phyloP scores from a whole-genome alignment of 148 eudicot species.

The Persicaria maculosa region DNA sequence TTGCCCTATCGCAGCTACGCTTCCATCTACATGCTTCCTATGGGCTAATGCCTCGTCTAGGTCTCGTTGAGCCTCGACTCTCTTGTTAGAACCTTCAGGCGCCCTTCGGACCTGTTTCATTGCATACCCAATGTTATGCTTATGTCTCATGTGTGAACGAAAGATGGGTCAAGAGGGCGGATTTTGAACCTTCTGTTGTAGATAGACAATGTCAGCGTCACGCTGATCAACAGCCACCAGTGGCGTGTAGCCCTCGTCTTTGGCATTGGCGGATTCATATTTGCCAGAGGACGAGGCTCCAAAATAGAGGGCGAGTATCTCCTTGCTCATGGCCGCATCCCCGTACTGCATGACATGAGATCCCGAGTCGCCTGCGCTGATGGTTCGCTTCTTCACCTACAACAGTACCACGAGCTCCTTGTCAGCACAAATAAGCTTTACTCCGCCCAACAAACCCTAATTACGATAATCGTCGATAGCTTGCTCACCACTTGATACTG shows the following conservation, averaged over 20 bases:
- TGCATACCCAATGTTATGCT: not conserved
- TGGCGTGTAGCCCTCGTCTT: not conserved
- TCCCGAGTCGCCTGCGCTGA: not conserved
- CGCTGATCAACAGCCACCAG: conserved; percentile 23
- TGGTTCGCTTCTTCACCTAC: conserved; percentile 25
- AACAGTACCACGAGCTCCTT: too few relatives aligned
- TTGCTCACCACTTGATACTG: conserved; percentile 23
- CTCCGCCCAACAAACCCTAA: too few relatives aligned
- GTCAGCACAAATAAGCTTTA: too few relatives aligned
- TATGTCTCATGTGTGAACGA: too few relatives aligned
- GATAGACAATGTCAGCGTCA: conserved; percentile 32
- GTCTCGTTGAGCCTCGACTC: conserved; percentile 1
- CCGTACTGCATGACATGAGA: conserved; percentile 38
- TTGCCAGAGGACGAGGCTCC: conserved; percentile 3
- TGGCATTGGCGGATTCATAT: not conserved
- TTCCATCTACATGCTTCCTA: conserved; percentile 13
- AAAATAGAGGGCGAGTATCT: conserved; percentile 16
- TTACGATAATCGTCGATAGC: not conserved
- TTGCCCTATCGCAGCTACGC: not conserved
- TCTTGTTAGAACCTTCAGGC: not conserved
- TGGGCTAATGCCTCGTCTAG: conserved; percentile 8
- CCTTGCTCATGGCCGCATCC: conserved; percentile 10
- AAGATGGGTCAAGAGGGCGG: not conserved
- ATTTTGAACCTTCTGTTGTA: conserved; percentile 22
- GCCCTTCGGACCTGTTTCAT: conserved; percentile 13